These are phyloP conservation scores for Leucocoprinus leucothites DNA, from an alignment of 768 basidiomycete species.

Conservation along the genomic window DNA sequence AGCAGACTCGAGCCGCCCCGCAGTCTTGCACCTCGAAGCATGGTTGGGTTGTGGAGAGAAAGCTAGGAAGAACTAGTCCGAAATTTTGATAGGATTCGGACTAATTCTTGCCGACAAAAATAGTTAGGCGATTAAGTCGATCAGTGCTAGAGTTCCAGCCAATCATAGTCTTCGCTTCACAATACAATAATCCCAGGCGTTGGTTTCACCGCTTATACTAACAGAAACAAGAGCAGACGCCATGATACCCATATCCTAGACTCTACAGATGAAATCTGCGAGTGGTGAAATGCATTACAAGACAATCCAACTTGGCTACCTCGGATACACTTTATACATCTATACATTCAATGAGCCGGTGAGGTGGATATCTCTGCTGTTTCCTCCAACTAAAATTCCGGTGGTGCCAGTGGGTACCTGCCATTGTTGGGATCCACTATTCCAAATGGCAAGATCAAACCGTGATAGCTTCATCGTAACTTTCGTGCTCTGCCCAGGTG, in stretches of 20 bases:
- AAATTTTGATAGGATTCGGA: slow-evolving; percentile 1
- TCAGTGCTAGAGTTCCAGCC: not conserved
- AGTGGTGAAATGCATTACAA: too few relatives aligned
- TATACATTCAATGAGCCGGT: slow-evolving; percentile 37
- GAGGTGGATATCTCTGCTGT: slow-evolving; percentile 46
- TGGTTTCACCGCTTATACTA: not conserved
- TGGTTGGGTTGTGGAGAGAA: slow-evolving; percentile 12
- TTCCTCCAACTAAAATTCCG: slow-evolving; percentile 45
- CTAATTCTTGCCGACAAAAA: not conserved
- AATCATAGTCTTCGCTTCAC: not conserved
- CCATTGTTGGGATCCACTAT: slow-evolving; percentile 54
- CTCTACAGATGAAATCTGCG: too few relatives aligned
- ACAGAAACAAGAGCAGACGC: not conserved
- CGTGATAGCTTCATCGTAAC: slow-evolving; percentile 48
- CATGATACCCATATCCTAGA: too few relatives aligned
- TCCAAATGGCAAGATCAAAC: slow-evolving; percentile 54
- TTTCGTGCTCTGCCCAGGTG: slow-evolving; percentile 39
- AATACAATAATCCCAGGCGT: too few relatives aligned
- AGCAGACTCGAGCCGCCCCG: slow-evolving; percentile 21
- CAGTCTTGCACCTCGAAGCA: slow-evolving; percentile 25
- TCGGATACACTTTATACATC: slow-evolving; percentile 3
- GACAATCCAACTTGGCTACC: too few relatives aligned
- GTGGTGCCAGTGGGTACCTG: slow-evolving; percentile 45
- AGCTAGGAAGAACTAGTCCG: not conserved
- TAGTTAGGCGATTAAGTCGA: not conserved